Base-by-base conservation (phyloP, 2,329 filamentous ascomycete species). In the Colletotrichum graminicola region DNA sequence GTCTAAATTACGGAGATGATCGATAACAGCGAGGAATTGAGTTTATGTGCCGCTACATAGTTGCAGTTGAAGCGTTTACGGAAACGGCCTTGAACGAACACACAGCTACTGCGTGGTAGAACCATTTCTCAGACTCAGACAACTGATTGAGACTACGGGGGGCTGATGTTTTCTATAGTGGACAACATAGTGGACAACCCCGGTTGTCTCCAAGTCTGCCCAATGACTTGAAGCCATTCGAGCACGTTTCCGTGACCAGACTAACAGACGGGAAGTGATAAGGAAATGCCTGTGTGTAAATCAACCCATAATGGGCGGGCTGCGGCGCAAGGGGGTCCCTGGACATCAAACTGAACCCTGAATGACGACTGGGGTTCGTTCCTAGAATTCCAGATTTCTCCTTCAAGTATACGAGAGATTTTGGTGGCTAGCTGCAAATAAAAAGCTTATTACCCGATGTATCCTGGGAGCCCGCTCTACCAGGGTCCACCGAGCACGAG, bases 191-290 rank as follows among this genome's bases (percentile, higher is more conserved):
- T 34, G 26, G 26, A 21, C n/a, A 3, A 21, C 29, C 7, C 29
- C 26, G 21, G 18, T 41, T 29, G 32, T 18, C 10, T 5, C 18
- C 21, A 43, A 5, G 29, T 41, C 49, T 62, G 63, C 34, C 67
- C 57, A 67, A 67, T 71, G 18, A 62, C 41, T 43, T 39, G 57
- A 67, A 57, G 34, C 26, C 12, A 14, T 45, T 3, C 29, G 21
- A 21, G 51, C 67, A 71, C 63, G 67, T 71, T 71, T n/a, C 29
- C 18, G 29, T 18, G 11, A 4, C 4, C 36, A 61, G 21, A 54
- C 29, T 21, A 52, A 12, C 21, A 18, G 16, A 21, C 12, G 45
- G 54, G 5, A 36, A n/a, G n/a, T n/a, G 62, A 61, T 45, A 68
- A 65, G 52, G 64, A 32, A 26, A 2, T 26, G 45, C 32, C 29